These are phyloP conservation scores for Phytopythium boreale DNA, from an alignment of 352 stramenopile species.

Conservation along the genomic window DNA sequence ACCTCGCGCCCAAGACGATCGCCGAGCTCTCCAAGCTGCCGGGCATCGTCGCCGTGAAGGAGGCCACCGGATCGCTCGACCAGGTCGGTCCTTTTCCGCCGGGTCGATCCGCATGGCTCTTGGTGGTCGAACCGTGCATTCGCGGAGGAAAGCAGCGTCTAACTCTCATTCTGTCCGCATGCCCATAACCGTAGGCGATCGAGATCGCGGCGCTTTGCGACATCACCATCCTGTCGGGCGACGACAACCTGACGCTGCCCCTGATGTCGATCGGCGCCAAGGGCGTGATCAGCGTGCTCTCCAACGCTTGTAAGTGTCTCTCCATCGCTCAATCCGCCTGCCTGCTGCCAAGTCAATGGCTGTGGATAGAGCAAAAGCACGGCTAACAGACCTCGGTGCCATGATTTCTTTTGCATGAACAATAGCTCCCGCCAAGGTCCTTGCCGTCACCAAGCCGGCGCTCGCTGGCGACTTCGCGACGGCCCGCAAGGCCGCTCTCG, in stretches of 20 bases:
- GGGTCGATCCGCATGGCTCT: too few relatives aligned
- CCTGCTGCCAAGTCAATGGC: not conserved
- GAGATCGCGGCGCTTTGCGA: slow-evolving; percentile 88
- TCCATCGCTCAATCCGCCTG: not conserved
- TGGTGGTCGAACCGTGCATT: too few relatives aligned
- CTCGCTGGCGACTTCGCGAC: slow-evolving; percentile 78
- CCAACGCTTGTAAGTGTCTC: slow-evolving; percentile 72
- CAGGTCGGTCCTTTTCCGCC: slow-evolving; percentile 22
- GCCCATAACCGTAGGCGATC: slow-evolving; percentile 36
- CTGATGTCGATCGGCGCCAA: slow-evolving; percentile 88
- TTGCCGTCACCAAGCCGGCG: slow-evolving; percentile 76
- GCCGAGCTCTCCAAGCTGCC: slow-evolving; percentile 90
- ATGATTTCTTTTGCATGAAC: not conserved
- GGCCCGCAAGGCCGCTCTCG: slow-evolving; percentile 80
- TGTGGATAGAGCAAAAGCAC: not conserved
- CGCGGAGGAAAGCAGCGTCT: not conserved
- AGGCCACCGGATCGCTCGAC: slow-evolving; percentile 94
- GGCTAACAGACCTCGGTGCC: not conserved
- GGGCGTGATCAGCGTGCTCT: slow-evolving; percentile 90
- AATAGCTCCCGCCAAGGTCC: slow-evolving; percentile 77
- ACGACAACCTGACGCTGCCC: slow-evolving; percentile 90
- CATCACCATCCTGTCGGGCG: slow-evolving; percentile 90
- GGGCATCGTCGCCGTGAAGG: slow-evolving; percentile 98
- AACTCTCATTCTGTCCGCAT: not conserved
- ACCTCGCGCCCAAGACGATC: slow-evolving; percentile 94